A percentile compares a stretch with the other conserved stretches of the same genome.
Evolutionary conservation across 1,284 basidiomycete genomes (phyloP).

Genomic region (Rhodotorula sp.): DNA sequence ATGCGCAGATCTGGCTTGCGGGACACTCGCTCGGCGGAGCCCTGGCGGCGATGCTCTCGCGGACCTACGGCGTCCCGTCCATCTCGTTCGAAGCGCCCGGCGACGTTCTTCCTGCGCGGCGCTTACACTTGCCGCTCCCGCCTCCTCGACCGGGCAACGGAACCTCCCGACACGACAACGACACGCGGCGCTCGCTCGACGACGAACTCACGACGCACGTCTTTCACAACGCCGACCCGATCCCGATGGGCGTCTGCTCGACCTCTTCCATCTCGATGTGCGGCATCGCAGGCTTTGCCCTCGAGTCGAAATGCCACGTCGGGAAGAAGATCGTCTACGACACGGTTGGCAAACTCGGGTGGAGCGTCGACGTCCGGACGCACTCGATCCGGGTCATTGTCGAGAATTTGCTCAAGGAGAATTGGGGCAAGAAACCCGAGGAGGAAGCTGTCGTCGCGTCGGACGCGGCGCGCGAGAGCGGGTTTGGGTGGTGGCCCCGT

Average conservation of each 20-base stretch:
- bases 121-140: constrained; percentile 79
- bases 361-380: constrained; percentile 73
- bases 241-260: constrained; percentile 44
- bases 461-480: neutral
- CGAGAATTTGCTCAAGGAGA: constrained; percentile 65
- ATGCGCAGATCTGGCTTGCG: constrained; percentile 86
- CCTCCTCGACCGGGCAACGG: constrained; percentile 43
- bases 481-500: constrained; percentile 32
- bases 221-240: constrained; percentile 57
- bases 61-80: constrained; percentile 87
- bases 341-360: constrained; percentile 75
- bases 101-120: constrained; percentile 75
- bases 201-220: constrained; percentile 53
- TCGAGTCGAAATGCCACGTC: constrained; percentile 63
- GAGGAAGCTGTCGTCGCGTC: neutral
- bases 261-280: constrained; percentile 37
- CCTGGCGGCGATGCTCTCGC: constrained; percentile 77
- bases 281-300: constrained; percentile 45
- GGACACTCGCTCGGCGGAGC: constrained; percentile 90
- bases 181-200: constrained; percentile 10
- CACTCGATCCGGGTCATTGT: constrained; percentile 77
- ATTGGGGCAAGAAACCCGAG: constrained; percentile 61
- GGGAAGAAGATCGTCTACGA: constrained; percentile 85
- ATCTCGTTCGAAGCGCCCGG: constrained; percentile 90
- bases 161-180: constrained; percentile 12